These are phyloP conservation scores for Sugiyamaella qingdaonensis DNA, from an alignment of 805 yeast genomes.

Conservation along the genomic window DNA sequence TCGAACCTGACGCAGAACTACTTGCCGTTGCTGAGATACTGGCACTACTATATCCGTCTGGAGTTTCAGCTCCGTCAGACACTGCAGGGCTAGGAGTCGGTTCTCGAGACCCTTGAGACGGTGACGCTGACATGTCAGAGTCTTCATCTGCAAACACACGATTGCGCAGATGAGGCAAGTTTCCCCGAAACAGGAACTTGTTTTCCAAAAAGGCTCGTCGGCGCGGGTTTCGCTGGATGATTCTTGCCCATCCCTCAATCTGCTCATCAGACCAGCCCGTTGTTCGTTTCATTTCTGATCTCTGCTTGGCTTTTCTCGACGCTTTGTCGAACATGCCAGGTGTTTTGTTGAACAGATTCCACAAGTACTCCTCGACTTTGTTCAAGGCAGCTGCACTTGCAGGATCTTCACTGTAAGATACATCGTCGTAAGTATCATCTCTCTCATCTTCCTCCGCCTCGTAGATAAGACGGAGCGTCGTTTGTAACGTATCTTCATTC, in stretches of 20 bases:
- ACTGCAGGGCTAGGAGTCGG: not conserved
- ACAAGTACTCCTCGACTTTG: constrained; percentile 50
- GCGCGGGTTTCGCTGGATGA: constrained; percentile 62
- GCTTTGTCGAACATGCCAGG: constrained; percentile 45
- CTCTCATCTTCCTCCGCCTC: constrained; percentile 81
- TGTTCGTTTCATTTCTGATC: constrained; percentile 49
- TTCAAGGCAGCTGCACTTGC: constrained; percentile 36
- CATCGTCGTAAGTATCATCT: constrained; percentile 52
- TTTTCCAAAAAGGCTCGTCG: constrained; percentile 62
- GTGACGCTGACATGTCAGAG: not conserved
- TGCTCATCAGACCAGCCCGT: constrained; percentile 83
- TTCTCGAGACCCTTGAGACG: not conserved
- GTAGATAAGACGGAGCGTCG: constrained; percentile 46
- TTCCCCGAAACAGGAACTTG: constrained; percentile 49
- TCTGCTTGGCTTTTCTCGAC: constrained; percentile 46
- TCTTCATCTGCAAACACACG: not conserved
- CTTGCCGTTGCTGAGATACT: not conserved
- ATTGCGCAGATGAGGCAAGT: constrained; percentile 21
- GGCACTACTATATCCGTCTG: not conserved
- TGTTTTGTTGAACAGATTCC: constrained; percentile 51
- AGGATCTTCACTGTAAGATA: constrained; percentile 28
- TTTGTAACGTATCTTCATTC: constrained; percentile 18
- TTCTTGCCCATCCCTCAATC: constrained; percentile 88
- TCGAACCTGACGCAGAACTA: not conserved
- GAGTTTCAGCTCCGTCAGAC: not conserved